phyloP scores from a whole-genome alignment of 2,329 filamentous ascomycete species.

The Colletotrichum scovillei region DNA sequence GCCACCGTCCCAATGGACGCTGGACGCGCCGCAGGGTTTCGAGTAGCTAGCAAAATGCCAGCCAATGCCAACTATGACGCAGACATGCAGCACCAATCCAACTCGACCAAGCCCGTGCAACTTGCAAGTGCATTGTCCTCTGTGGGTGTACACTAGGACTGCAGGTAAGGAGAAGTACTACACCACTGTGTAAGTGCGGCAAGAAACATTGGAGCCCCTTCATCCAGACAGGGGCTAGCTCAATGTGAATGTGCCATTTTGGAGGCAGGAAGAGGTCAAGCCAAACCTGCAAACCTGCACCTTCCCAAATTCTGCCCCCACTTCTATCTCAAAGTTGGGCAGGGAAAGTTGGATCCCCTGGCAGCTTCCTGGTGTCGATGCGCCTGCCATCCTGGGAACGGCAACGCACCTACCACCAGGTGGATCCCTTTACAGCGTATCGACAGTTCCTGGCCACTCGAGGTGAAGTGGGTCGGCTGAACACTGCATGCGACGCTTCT shows the following conservation, averaged over 20 bases:
- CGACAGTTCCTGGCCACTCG: slow-evolving; percentile 20
- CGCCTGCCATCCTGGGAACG: slow-evolving; percentile 20
- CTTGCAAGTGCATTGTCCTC: neutral
- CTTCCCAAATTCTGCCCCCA: neutral
- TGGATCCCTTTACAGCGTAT: neutral
- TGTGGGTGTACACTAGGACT: neutral
- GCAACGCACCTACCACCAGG: slow-evolving; percentile 15
- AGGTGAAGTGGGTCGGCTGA: slow-evolving; percentile 23
- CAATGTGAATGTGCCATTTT: neutral
- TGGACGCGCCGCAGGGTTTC: neutral
- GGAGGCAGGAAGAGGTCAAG: neutral
- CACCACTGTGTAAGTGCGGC: neutral
- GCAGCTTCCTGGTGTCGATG: slow-evolving; percentile 29
- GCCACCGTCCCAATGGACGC: neutral
- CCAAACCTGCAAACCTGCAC: neutral
- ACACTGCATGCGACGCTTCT: neutral
- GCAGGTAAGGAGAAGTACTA: neutral
- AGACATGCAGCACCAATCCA: slow-evolving; percentile 21
- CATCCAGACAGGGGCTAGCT: slow-evolving; percentile 15
- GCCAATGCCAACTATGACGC: slow-evolving; percentile 22
- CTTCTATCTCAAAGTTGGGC: too few species aligned
- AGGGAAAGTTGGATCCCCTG: neutral
- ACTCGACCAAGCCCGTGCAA: neutral
- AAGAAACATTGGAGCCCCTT: neutral
- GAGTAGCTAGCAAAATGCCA: neutral